A percentile compares a stretch with the other conserved stretches of the same genome.
Evolutionary conservation across 345 rosid species (phyloP).

Genomic region (Eucalyptus sp.): DNA sequence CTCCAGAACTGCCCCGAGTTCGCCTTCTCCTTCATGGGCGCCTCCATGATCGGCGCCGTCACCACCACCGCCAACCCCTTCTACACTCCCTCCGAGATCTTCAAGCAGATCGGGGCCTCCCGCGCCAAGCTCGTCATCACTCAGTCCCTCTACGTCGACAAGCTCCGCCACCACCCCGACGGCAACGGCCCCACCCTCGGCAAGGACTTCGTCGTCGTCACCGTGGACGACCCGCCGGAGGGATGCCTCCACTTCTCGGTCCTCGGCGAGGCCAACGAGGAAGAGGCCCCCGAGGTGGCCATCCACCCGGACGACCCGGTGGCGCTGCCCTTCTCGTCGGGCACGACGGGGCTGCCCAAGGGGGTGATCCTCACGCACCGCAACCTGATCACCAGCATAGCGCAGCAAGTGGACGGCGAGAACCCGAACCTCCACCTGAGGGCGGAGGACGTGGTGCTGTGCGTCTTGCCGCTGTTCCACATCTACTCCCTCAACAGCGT

Average conservation of each 20-base stretch:
- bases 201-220: slow-evolving; percentile 37
- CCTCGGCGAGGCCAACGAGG: slow-evolving; percentile 29
- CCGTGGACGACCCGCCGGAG: slow-evolving; percentile 53
- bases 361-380: slow-evolving; percentile 82
- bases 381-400: slow-evolving; percentile 77
- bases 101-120: slow-evolving; percentile 47
- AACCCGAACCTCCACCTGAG: slow-evolving; percentile 63
- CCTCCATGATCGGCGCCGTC: slow-evolving; percentile 80
- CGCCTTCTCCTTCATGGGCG: slow-evolving; percentile 78
- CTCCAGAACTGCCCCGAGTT: slow-evolving; percentile 81
- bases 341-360: slow-evolving; percentile 87
- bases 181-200: slow-evolving; percentile 5
- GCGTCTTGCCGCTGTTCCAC: slow-evolving; percentile 84
- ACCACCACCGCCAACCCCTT: slow-evolving; percentile 85
- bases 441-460: slow-evolving; percentile 53
- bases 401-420: slow-evolving; percentile 93
- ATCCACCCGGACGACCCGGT: slow-evolving; percentile 53
- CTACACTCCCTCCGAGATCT: slow-evolving; percentile 57
- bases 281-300: slow-evolving; percentile 1
- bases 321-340: slow-evolving; percentile 80
- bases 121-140: slow-evolving; percentile 59
- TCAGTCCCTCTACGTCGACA: slow-evolving; percentile 54
- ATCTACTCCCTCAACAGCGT: slow-evolving; percentile 76
- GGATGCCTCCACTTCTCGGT: slow-evolving; percentile 54
- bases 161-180: slow-evolving; percentile 7